Conservation (phyloP, 345 rosid genomes). For the Citrus medica region DNA sequence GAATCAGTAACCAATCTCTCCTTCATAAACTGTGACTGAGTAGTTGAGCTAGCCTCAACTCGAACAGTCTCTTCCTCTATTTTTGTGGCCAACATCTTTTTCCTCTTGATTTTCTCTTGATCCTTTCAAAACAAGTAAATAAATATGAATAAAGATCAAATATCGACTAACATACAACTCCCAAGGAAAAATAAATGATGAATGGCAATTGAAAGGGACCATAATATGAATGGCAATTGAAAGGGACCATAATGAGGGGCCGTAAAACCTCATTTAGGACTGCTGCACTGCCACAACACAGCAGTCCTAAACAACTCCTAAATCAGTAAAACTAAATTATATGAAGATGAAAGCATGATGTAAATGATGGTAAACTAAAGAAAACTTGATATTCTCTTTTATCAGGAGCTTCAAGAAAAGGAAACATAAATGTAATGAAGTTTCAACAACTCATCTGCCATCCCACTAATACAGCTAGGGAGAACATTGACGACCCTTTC, state of each 20-base stretch:
- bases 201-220: background rate
- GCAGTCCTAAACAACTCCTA: too few relatives aligned
- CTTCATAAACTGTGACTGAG: slow-evolving; percentile 36
- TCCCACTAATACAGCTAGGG: background rate
- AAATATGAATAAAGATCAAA: slow-evolving; percentile 4
- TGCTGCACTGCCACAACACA: too few relatives aligned
- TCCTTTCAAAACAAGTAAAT: slow-evolving; percentile 34
- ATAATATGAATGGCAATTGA: background rate
- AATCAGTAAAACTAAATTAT: too few relatives aligned
- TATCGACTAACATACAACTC: background rate
- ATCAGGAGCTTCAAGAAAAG: background rate
- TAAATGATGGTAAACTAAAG: too few relatives aligned
- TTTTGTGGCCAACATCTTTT: slow-evolving; percentile 46
- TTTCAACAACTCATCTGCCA: background rate
- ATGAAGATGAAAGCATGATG: too few relatives aligned
- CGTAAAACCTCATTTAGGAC: too few relatives aligned
- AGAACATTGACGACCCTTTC: background rate
- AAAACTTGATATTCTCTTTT: background rate
- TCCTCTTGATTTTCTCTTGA: slow-evolving; percentile 56
- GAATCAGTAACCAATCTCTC: slow-evolving; percentile 38
- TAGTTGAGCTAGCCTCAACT: slow-evolving; percentile 37
- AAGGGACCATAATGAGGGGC: background rate
- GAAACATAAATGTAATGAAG: background rate
- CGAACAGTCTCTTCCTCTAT: slow-evolving; percentile 33
- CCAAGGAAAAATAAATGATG: slow-evolving; percentile 9